Conservation (phyloP, 106 monocot species). For the Dactylorhiza incarnata region DNA sequence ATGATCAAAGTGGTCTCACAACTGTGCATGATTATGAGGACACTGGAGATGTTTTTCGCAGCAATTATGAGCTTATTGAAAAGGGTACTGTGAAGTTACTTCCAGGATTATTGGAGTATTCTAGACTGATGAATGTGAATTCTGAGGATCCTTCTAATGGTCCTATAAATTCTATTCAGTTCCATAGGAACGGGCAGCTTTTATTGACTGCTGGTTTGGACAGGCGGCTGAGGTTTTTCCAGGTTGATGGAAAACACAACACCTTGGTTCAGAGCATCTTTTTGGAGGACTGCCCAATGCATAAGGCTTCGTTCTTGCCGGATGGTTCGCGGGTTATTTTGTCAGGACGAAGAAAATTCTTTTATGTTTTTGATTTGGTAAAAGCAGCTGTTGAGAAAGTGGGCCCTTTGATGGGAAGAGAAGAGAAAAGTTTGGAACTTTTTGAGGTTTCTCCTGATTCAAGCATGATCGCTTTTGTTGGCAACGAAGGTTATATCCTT, state of each 20-base stretch:
- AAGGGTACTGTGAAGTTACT: conserved; percentile 41
- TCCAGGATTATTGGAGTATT: conserved; percentile 68
- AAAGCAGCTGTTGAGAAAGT: conserved; percentile 62
- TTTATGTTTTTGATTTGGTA: conserved; percentile 77
- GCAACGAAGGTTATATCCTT: conserved; percentile 80
- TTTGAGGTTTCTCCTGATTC: conserved; percentile 93
- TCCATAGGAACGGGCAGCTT: conserved; percentile 80
- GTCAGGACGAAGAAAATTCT: conserved; percentile 74
- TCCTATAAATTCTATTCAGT: conserved; percentile 70
- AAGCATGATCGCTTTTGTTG: conserved; percentile 72
- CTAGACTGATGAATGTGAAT: conserved; percentile 71
- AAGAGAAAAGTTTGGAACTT: conserved; percentile 74
- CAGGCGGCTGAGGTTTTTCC: conserved; percentile 63
- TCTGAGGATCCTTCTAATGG: conserved; percentile 51
- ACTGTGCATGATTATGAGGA: conserved; percentile 24
- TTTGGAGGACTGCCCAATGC: conserved; percentile 67
- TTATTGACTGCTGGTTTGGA: conserved; percentile 63
- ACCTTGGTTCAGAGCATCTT: conserved; percentile 69
- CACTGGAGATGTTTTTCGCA: conserved; percentile 28
- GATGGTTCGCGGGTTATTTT: conserved; percentile 82
- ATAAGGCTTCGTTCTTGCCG: conserved; percentile 73
- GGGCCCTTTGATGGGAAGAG: conserved; percentile 66
- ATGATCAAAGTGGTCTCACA: conserved; percentile 36
- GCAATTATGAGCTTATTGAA: conserved; percentile 51
- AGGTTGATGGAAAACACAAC: conserved; percentile 82